Base-by-base conservation (phyloP, 257 asterid species). In the Salvia rosmarinus region DNA sequence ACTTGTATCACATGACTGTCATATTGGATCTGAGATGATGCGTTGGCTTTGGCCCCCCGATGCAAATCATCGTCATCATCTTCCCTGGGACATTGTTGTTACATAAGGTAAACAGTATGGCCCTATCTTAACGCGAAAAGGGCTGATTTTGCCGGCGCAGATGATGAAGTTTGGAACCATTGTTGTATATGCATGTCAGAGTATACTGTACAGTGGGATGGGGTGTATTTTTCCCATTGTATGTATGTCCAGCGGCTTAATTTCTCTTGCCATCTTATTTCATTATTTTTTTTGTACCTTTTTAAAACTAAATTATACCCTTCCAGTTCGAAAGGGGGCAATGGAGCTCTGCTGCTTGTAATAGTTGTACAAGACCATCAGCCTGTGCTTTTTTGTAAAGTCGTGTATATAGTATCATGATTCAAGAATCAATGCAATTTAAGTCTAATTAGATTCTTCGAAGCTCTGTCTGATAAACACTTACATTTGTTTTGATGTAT, bases 281-380 rank as follows among this genome's bases (percentile, higher is more conserved):
- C 63, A 64, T 71, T 37, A n/a, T 25, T 61, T 72, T 30, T 35
- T 66, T 64, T 42, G 4, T 64, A 40, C 60, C 20, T 69, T 55
- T 34, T 34, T 34, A 34, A 14, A 12, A n/a, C 74, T 61, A 64
- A 68, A 59, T 49, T 58, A 68, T 64, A 58, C 50, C 1, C 40
- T 56, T 28, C 40, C 23, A 35, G 60, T 60, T 68, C 61, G 83
- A 69, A 72, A 72, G 59, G 67, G 80, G 82, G 80, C 77, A 50
- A 21, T 73, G 84, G 50, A 81, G 87, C 78, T 77, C 56, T 73
- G 77, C 78, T 79, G 81, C 80, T 74, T 88, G 89, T 85, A 85
- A 80, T 85, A 87, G 77, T 81, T 82, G 90, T 84, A 76, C 74
- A 83, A 76, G 70, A 63, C 79, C 61, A 61, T 75, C 56, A 54